Conservation (phyloP, 495 filamentous ascomycete genomes). For the Usnea hakonensis region DNA sequence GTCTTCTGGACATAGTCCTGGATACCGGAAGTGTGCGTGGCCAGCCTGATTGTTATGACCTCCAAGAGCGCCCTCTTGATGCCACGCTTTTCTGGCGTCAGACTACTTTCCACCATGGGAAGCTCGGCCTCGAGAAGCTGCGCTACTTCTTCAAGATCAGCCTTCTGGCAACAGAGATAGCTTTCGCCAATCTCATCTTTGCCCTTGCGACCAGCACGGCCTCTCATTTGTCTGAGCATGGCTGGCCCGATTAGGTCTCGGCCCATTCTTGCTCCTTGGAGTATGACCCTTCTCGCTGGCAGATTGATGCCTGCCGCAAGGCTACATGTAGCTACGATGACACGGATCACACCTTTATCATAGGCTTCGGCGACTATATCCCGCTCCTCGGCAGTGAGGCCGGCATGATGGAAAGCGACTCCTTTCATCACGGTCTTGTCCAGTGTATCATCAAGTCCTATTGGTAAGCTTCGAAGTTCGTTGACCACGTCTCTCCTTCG, state of each 20-base stretch:
- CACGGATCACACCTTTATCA: constrained; percentile 59
- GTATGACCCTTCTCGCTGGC: constrained; percentile 66
- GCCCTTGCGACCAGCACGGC: constrained; percentile 73
- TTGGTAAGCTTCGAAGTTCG: constrained; percentile 57
- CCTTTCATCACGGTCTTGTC: constrained; percentile 57
- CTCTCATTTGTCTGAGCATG: constrained; percentile 80
- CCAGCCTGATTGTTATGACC: constrained; percentile 63
- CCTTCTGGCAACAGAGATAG: constrained; percentile 64
- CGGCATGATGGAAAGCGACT: constrained; percentile 76
- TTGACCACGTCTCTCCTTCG: constrained; percentile 58
- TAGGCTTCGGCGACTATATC: constrained; percentile 68
- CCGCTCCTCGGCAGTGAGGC: constrained; percentile 72
- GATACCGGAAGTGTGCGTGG: constrained; percentile 58
- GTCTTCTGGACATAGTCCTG: constrained; percentile 66
- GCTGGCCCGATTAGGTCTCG: constrained; percentile 67
- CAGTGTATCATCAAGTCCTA: constrained; percentile 60
- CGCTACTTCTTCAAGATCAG: constrained; percentile 62
- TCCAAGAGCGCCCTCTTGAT: constrained; percentile 71
- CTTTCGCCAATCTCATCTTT: constrained; percentile 77
- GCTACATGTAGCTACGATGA: constrained; percentile 74
- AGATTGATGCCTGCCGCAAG: constrained; percentile 82
- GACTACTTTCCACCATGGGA: constrained; percentile 61
- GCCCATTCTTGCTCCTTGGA: constrained; percentile 74
- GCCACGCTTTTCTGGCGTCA: constrained; percentile 59
- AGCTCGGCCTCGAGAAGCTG: constrained; percentile 67